These are phyloP conservation scores for Suillus ampliporus DNA, from an alignment of 768 basidiomycete genomes.

Conservation along the genomic window DNA sequence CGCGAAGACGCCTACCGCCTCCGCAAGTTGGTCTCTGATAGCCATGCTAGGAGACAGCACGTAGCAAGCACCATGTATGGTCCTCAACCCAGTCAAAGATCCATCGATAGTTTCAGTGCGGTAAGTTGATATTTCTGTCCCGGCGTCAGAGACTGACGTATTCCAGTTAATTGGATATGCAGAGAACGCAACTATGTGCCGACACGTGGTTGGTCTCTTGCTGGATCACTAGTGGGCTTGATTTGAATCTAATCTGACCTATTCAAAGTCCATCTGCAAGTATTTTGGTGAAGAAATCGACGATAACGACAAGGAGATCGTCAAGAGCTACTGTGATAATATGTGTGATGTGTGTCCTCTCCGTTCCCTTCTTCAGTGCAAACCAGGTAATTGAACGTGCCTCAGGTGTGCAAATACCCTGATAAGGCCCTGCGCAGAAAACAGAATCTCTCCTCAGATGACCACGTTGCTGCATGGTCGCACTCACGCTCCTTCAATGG, in stretches of 20 bases:
- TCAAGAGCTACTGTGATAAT: slow-evolving; percentile 62
- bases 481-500: slow-evolving; percentile 17
- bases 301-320: slow-evolving; percentile 45
- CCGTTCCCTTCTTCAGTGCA: background rate
- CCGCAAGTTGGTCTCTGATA: slow-evolving; percentile 53
- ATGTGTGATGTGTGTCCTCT: slow-evolving; percentile 78
- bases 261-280: slow-evolving; percentile 67
- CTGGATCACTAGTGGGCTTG: background rate
- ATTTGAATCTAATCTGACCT: background rate
- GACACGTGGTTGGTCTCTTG: slow-evolving; percentile 66
- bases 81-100: slow-evolving; percentile 70
- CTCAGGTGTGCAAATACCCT: slow-evolving; percentile 79
- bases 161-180: slow-evolving; percentile 56
- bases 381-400: background rate
- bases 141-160: slow-evolving; percentile 12
- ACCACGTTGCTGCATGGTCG: slow-evolving; percentile 30
- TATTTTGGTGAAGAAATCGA: slow-evolving; percentile 81
- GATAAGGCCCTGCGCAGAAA: slow-evolving; percentile 62
- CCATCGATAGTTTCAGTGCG: slow-evolving; percentile 63
- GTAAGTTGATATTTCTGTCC: slow-evolving; percentile 48
- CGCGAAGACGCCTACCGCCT: slow-evolving; percentile 74
- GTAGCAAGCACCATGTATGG: slow-evolving; percentile 51
- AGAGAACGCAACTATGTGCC: slow-evolving; percentile 63
- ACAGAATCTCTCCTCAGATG: slow-evolving; percentile 52
- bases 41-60: slow-evolving; percentile 50